Conservation (phyloP, 345 rosid genomes). For the Limnanthes douglasii region DNA sequence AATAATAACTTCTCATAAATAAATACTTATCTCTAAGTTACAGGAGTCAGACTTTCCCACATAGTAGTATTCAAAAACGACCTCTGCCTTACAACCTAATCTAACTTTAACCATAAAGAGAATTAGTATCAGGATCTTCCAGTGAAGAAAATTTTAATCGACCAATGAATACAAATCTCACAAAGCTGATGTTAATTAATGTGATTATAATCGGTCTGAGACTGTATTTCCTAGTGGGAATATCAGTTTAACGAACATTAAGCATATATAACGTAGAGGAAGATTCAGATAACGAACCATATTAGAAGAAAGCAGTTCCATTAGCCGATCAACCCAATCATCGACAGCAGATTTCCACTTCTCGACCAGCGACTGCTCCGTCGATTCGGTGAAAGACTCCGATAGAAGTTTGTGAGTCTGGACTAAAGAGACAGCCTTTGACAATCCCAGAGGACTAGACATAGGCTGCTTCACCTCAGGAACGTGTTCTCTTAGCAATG, state of each 20-base stretch:
- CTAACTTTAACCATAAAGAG: no score
- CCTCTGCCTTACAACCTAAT: no score
- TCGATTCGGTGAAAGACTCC: conserved; percentile 18
- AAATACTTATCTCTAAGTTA: not conserved
- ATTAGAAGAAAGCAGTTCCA: conserved; percentile 26
- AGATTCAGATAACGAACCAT: conserved; percentile 24
- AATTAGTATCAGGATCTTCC: no score
- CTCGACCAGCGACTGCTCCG: conserved; percentile 17
- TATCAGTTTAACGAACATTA: no score
- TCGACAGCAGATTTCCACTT: conserved; percentile 54
- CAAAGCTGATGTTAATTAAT: no score
- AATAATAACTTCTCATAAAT: conserved; percentile 4
- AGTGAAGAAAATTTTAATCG: no score
- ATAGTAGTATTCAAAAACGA: no score
- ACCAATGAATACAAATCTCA: no score
- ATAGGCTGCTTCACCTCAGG: conserved; percentile 47
- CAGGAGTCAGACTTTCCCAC: no score
- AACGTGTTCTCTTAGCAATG: conserved; percentile 31
- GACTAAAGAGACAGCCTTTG: conserved; percentile 25
- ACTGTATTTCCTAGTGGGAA: no score
- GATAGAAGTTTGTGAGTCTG: conserved; percentile 37
- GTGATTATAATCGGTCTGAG: no score
- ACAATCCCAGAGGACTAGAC: conserved; percentile 19
- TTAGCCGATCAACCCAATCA: conserved; percentile 45
- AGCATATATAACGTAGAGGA: no score